Percentiles rank a stretch among this genome's conserved stretches.
Conservation (phyloP, 345 rosid genomes). For the Euphorbia pulcherrima region DNA sequence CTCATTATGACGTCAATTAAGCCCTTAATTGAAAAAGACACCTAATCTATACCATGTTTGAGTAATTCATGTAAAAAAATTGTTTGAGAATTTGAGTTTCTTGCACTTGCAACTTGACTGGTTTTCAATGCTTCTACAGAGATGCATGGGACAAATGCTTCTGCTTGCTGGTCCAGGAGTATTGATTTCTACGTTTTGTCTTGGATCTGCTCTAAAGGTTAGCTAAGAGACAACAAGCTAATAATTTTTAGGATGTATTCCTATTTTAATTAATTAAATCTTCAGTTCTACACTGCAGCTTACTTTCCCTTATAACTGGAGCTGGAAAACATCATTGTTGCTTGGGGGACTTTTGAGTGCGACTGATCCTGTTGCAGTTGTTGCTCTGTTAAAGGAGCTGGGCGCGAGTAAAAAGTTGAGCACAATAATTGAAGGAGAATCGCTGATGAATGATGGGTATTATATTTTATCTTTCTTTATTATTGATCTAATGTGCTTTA, state of each 20-base stretch:
- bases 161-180: slow-evolving; percentile 97
- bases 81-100: background rate
- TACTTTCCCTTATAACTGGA: slow-evolving; percentile 82
- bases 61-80: background rate
- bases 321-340: slow-evolving; percentile 84
- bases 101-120: background rate
- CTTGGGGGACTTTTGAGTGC: slow-evolving; percentile 98
- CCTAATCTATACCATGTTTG: background rate
- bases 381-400: slow-evolving; percentile 88
- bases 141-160: slow-evolving; percentile 83
- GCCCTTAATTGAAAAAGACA: background rate
- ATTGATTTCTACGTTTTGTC: slow-evolving; percentile 71
- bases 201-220: slow-evolving; percentile 81
- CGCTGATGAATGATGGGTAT: slow-evolving; percentile 99
- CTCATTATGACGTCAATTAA: background rate
- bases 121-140: slow-evolving; percentile 36
- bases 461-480: slow-evolving; percentile 5
- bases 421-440: slow-evolving; percentile 95
- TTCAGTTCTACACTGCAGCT: slow-evolving; percentile 45
- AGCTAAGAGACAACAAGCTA: background rate
- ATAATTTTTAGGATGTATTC: background rate
- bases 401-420: slow-evolving; percentile 96
- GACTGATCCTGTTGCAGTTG: slow-evolving; percentile 98
- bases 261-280: slow-evolving; percentile 5
- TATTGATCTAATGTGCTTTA: background rate